Percentiles rank a stretch among this genome's conserved stretches.
Evolutionary conservation across 1,139 yeast species (phyloP).

Genomic region (Kurtzmaniella quercitrusa): DNA sequence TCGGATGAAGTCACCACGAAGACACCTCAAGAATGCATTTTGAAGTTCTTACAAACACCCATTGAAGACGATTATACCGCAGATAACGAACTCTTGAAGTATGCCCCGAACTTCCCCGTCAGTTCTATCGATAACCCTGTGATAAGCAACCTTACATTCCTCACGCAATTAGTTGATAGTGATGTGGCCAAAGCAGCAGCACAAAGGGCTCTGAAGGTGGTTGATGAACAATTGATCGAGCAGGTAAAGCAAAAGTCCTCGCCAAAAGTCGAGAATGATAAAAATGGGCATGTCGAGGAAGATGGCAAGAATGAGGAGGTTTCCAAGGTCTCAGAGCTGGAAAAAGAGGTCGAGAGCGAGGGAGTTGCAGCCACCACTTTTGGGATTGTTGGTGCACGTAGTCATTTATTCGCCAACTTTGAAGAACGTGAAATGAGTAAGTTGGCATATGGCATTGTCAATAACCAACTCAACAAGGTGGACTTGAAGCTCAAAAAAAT

Average conservation of each 20-base stretch:
- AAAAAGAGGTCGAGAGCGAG: constrained; percentile 12
- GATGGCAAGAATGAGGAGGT: constrained; percentile 9
- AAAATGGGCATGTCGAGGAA: constrained; percentile 4
- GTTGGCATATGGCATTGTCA: constrained; percentile 55
- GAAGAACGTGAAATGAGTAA: constrained; percentile 78
- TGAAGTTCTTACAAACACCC: constrained; percentile 75
- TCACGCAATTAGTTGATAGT: constrained; percentile 85
- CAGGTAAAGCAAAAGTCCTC: constrained; percentile 17
- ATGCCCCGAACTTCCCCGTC: constrained; percentile 78
- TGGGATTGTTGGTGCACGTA: constrained; percentile 73
- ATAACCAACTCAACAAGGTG: constrained; percentile 68
- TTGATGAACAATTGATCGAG: constrained; percentile 47
- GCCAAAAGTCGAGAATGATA: constrained; percentile 6
- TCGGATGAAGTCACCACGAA: constrained; percentile 61
- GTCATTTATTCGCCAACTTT: constrained; percentile 76
- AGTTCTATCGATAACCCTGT: constrained; percentile 89
- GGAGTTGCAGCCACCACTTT: constrained; percentile 56
- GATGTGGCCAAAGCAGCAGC: constrained; percentile 83
- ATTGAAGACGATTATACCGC: constrained; percentile 67
- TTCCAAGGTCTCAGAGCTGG: background rate
- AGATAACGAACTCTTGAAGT: constrained; percentile 48
- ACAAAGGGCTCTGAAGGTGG: constrained; percentile 52
- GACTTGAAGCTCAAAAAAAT: constrained; percentile 73
- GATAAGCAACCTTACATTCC: constrained; percentile 80
- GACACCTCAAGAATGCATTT: constrained; percentile 77